Percentiles rank a stretch among this genome's conserved stretches.
Conservation (phyloP, 1,284 basidiomycete species). For the Trametes pubescens region DNA sequence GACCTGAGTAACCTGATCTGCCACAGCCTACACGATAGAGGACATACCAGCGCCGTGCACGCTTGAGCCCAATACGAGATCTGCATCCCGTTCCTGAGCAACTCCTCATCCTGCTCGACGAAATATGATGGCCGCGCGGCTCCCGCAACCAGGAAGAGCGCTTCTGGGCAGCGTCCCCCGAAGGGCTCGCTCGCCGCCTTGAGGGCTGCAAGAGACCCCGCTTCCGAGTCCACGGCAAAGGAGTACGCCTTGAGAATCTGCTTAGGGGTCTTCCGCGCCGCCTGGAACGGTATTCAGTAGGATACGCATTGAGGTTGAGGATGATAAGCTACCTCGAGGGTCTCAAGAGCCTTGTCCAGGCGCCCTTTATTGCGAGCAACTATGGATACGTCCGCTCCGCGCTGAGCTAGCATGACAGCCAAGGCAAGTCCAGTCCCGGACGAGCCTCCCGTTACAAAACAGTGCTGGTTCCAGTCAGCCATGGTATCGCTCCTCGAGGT, state of each 20-base stretch:
- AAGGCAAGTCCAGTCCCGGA: slow-evolving; percentile 82
- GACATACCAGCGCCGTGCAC: slow-evolving; percentile 77
- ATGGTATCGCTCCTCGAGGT: neutral
- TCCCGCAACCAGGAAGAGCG: slow-evolving; percentile 76
- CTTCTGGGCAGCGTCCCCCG: slow-evolving; percentile 68
- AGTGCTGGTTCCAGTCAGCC: slow-evolving; percentile 55
- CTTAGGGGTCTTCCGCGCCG: slow-evolving; percentile 54
- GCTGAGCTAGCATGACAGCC: slow-evolving; percentile 69
- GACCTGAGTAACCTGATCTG: neutral
- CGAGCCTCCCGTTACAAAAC: slow-evolving; percentile 85
- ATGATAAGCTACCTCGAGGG: slow-evolving; percentile 63
- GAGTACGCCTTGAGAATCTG: slow-evolving; percentile 72
- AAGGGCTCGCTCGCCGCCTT: slow-evolving; percentile 63
- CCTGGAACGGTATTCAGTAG: slow-evolving; percentile 40
- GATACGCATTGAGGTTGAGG: neutral
- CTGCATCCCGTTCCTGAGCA: slow-evolving; percentile 67
- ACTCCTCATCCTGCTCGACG: slow-evolving; percentile 67
- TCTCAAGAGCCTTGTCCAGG: slow-evolving; percentile 63
- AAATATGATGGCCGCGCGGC: slow-evolving; percentile 74
- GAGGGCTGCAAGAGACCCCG: slow-evolving; percentile 63
- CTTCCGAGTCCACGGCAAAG: slow-evolving; percentile 61
- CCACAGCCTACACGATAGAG: too few species aligned
- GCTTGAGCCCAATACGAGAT: slow-evolving; percentile 77
- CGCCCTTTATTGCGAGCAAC: slow-evolving; percentile 76
- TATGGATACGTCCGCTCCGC: slow-evolving; percentile 85